Evolutionary conservation across 2,329 filamentous ascomycete genomes (phyloP).

Genomic region (Escovopsis sp.): DNA sequence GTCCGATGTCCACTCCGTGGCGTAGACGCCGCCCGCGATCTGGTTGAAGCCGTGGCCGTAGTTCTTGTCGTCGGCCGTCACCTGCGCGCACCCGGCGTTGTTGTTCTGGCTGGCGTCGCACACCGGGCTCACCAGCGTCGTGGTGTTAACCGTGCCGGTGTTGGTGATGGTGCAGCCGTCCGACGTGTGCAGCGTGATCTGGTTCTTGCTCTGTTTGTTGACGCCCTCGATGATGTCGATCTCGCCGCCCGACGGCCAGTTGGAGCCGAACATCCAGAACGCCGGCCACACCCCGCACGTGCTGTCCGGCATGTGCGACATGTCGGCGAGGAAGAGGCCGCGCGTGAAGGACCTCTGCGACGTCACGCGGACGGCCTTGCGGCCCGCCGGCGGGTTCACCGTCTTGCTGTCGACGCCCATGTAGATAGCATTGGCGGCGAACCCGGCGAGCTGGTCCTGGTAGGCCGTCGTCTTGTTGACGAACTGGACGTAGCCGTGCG

Average conservation of each 20-base stretch:
- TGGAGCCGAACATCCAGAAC: constrained; percentile 50
- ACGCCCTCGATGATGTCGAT: constrained; percentile 73
- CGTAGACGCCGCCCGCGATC: constrained; percentile 54
- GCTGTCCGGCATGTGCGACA: constrained; percentile 60
- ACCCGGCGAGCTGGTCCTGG: constrained; percentile 40
- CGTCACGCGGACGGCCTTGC: constrained; percentile 53
- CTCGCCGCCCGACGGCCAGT: constrained; percentile 57
- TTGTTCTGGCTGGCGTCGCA: constrained; percentile 37
- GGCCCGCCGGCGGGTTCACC: constrained; percentile 38
- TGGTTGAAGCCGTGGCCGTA: constrained; percentile 60
- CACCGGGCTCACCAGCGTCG: constrained; percentile 31
- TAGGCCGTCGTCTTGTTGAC: constrained; percentile 43
- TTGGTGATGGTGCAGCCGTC: constrained; percentile 41
- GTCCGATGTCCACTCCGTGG: constrained; percentile 58
- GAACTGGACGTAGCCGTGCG: constrained; percentile 60
- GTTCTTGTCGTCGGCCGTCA: constrained; percentile 32
- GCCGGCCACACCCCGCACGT: constrained; percentile 64
- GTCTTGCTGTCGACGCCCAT: constrained; percentile 55
- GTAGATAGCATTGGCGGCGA: constrained; percentile 40
- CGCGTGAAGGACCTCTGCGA: constrained; percentile 51
- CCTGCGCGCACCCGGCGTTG: constrained; percentile 44
- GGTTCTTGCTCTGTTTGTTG: constrained; percentile 42
- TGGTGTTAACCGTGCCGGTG: constrained; percentile 29
- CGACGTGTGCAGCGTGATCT: constrained; percentile 53
- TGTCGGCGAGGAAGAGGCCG: constrained; percentile 58